Conservation (phyloP, 1,139 yeast species). For the Candida tropicalis region DNA sequence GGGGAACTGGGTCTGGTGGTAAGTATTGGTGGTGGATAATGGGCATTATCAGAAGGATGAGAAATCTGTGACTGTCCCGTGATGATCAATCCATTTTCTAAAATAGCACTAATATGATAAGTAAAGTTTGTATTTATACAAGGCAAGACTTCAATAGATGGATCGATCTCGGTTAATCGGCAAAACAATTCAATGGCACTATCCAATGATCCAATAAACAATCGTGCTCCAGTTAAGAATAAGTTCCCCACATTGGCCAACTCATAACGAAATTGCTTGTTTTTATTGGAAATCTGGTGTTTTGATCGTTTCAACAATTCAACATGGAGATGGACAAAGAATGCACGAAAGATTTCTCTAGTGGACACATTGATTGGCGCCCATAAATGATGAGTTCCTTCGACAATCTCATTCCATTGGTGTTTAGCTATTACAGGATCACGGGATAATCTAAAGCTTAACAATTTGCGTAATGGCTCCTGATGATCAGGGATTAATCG, state of each 20-base stretch:
- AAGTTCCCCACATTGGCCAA: constrained; percentile 85
- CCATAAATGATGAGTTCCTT: constrained; percentile 81
- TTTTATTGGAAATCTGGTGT: constrained; percentile 40
- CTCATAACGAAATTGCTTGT: constrained; percentile 65
- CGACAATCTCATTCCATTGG: constrained; percentile 80
- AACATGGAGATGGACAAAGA: constrained; percentile 75
- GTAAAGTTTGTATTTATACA: constrained; percentile 84
- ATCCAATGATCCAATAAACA: constrained; percentile 83
- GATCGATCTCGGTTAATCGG: constrained; percentile 65
- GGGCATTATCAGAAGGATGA: constrained; percentile 59
- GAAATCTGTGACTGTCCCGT: constrained; percentile 97
- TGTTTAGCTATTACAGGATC: constrained; percentile 56
- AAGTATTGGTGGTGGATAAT: constrained; percentile 42
- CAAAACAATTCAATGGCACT: constrained; percentile 78
- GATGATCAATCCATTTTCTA: constrained; percentile 70
- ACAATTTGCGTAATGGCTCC: constrained; percentile 45
- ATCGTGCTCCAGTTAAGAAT: constrained; percentile 77
- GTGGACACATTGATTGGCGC: constrained; percentile 57
- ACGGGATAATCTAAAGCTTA: constrained; percentile 63
- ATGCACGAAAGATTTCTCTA: constrained; percentile 75
- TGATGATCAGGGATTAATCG: constrained; percentile 61
- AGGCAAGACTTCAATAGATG: constrained; percentile 64
- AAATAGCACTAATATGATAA: constrained; percentile 80
- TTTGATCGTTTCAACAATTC: constrained; percentile 74
- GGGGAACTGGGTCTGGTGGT: constrained; percentile 44